phyloP scores from a whole-genome alignment of 2,329 filamentous ascomycete genomes.

The Mycosphaerella arachidis region DNA sequence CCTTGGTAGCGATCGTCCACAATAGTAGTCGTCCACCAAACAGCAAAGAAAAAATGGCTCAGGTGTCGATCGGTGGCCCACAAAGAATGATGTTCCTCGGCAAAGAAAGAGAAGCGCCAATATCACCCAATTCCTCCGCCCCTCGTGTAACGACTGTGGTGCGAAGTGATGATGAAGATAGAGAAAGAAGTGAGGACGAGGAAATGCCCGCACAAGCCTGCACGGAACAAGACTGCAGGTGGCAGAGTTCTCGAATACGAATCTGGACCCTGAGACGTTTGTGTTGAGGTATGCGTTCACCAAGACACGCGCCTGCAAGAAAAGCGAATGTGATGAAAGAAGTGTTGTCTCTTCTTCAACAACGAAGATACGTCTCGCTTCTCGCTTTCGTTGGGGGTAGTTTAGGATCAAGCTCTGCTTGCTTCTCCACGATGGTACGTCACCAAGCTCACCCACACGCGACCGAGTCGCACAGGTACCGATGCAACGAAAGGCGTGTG shows the following conservation, averaged over 20 bases:
- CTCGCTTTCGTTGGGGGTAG: background rate
- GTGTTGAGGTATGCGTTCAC: background rate
- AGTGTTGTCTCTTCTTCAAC: background rate
- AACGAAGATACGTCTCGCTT: background rate
- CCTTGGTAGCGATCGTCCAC: background rate
- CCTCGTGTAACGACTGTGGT: background rate
- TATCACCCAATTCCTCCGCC: background rate
- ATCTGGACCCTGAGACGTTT: background rate
- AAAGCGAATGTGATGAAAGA: background rate
- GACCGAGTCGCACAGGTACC: background rate
- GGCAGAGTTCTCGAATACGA: background rate
- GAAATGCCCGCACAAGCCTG: background rate
- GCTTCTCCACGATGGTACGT: background rate
- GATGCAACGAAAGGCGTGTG: background rate
- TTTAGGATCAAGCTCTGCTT: background rate
- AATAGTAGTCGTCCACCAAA: background rate
- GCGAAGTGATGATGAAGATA: background rate
- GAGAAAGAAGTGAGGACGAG: background rate
- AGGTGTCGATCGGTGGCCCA: background rate
- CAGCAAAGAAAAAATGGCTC: background rate
- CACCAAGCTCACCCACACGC: background rate
- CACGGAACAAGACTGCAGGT: background rate
- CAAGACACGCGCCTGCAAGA: background rate
- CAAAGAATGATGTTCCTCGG: background rate
- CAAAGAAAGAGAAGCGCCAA: background rate